phyloP scores from a whole-genome alignment of 2,329 filamentous ascomycete species.

The Talaromyces sp. region DNA sequence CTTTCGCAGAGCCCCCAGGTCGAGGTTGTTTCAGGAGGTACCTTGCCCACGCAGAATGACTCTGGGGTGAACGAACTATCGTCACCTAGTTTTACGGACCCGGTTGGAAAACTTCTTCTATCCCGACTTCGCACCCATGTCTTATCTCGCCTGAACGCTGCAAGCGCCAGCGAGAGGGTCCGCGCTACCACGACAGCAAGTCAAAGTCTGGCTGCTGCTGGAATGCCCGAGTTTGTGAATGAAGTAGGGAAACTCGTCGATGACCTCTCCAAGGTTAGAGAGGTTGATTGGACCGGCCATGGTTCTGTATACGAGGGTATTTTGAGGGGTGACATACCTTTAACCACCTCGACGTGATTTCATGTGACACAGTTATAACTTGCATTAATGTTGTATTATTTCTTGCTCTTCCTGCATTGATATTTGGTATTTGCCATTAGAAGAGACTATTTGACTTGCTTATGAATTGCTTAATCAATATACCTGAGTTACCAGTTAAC shows the following conservation, averaged over 20 bases:
- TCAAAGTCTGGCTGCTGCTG: constrained; percentile 54
- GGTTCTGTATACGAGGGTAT: constrained; percentile 54
- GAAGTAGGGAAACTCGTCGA: constrained; percentile 58
- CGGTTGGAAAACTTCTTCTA: constrained; percentile 56
- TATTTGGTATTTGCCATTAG: not conserved
- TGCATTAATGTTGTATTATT: not conserved
- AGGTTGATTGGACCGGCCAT: constrained; percentile 56
- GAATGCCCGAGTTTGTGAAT: constrained; percentile 57
- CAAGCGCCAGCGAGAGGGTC: constrained; percentile 56
- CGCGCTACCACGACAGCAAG: constrained; percentile 54
- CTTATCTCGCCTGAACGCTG: constrained; percentile 52
- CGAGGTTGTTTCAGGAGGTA: constrained; percentile 17
- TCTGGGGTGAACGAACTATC: not conserved
- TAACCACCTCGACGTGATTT: not conserved
- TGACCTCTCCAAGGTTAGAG: constrained; percentile 50
- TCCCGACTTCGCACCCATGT: constrained; percentile 55
- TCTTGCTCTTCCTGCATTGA: not conserved
- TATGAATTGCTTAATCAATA: not conserved
- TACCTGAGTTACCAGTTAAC: not conserved
- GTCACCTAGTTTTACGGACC: constrained; percentile 50
- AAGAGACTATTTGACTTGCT: not conserved
- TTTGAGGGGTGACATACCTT: constrained; percentile 16
- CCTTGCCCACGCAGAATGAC: not conserved
- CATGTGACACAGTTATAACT: not conserved
- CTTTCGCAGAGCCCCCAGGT: constrained; percentile 18